Conservation (phyloP, 129 eudicot genomes). For the Flaveria robusta region DNA sequence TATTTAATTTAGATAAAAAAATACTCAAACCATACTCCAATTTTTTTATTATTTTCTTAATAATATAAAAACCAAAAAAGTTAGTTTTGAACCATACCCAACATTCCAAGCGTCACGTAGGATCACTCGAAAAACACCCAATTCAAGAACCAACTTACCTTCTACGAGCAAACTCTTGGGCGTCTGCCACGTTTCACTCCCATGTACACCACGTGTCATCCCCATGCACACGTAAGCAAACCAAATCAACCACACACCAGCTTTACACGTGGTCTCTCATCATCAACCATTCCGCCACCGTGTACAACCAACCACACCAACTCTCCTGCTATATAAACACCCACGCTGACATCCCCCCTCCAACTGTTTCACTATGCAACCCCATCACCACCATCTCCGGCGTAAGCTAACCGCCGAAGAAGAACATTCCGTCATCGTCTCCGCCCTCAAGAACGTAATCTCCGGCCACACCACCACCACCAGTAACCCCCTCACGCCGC, state of each 20-base stretch:
- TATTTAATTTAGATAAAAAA: too few relatives aligned
- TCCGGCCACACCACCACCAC: not conserved
- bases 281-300: slow-evolving; percentile 26
- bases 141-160: not conserved
- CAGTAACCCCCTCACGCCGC: too few relatives aligned
- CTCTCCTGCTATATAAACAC: slow-evolving; percentile 22
- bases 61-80: not conserved
- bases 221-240: slow-evolving; percentile 5
- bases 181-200: slow-evolving; percentile 24
- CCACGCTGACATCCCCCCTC: not conserved
- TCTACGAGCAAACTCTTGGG: slow-evolving; percentile 1
- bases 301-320: slow-evolving; percentile 27
- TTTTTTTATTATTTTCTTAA: not conserved
- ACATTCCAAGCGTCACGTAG: not conserved
- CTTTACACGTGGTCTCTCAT: slow-evolving; percentile 26
- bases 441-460: slow-evolving; percentile 26
- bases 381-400: not conserved
- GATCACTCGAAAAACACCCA: not conserved
- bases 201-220: slow-evolving; percentile 4
- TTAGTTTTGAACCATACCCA: not conserved
- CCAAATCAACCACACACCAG: slow-evolving; percentile 29
- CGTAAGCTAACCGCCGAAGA: slow-evolving; percentile 21
- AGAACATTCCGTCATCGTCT: slow-evolving; percentile 31
- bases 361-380: slow-evolving; percentile 24
- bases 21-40: not conserved